Evolutionary conservation across 2,329 filamentous ascomycete genomes (phyloP), one percentile per base, ranked within the genome.

Genomic region (Fusarium anguioides): DNA sequence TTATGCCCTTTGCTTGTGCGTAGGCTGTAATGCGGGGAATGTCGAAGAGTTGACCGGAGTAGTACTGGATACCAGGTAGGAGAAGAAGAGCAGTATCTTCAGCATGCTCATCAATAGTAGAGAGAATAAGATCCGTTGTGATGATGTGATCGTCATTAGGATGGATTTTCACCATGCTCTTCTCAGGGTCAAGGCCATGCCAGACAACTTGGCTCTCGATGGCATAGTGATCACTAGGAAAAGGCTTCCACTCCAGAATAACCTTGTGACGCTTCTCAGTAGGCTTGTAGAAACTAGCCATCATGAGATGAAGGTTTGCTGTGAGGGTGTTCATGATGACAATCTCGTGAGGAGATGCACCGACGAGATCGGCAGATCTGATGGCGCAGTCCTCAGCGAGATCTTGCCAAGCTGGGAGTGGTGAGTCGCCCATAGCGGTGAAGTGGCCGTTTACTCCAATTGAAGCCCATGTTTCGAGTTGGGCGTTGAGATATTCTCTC

Each of bases 281-380:
- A 0, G 93, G 93, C 51, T 81, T 83, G 80, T 95, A 97, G 80
- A 97, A 96, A 78, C 90, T 92, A 9, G 91, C 89, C 89, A 97
- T 89, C 73, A 96, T 81, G 17, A 96, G 78, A 76, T 97, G 93
- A 60, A 97, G 76, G 76, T 96, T 96, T 21, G 85, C 87, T 3
- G 92, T 97, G 72, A 97, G 79, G 1, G 91, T 94, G 75, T 94
- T 92, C 94, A 97, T 97, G 47, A 94, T 87, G 50, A 93, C 92
- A 17, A 97, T 89, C 79, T 97, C 93, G 51, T 83, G 83, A 2
- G 88, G 80, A 4, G 85, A 81, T 0, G 92, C 92, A 18, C 94
- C 94, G 12, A 97, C 89, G 18, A 97, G 82, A 27, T 87, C 88
- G 4, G 91, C 87, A 74, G 91, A 91, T 72, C 90, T 84, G 48